These are phyloP conservation scores for Cercospora sp. DNA, from an alignment of 2,329 filamentous ascomycete genomes.

Conservation along the genomic window DNA sequence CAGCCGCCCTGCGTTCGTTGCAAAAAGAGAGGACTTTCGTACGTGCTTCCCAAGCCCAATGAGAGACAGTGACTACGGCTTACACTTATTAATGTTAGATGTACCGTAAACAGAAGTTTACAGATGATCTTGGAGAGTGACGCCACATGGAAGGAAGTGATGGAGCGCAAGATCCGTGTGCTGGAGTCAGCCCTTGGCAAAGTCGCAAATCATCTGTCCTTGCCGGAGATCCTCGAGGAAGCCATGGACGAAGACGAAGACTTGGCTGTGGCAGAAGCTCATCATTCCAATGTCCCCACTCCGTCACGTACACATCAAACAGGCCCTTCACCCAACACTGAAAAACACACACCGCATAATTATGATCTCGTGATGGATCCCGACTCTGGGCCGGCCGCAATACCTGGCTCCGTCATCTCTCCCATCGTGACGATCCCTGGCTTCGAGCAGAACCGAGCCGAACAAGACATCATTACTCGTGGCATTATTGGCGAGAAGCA, in stretches of 20 bases:
- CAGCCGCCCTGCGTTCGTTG: slow-evolving; percentile 45
- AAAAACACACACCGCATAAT: slow-evolving; percentile 33
- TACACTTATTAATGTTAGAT: slow-evolving; percentile 17
- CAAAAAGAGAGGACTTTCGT: too few relatives aligned
- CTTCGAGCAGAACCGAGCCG: slow-evolving; percentile 28
- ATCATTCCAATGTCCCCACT: slow-evolving; percentile 13
- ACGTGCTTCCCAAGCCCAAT: too few relatives aligned
- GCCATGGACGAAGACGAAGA: slow-evolving; percentile 31
- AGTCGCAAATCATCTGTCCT: slow-evolving; percentile 26
- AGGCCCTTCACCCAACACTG: slow-evolving; percentile 24
- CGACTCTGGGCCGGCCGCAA: slow-evolving; percentile 40
- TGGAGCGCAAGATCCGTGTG: slow-evolving; percentile 41
- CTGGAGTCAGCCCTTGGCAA: slow-evolving; percentile 42
- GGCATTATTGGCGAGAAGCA: slow-evolving; percentile 32
- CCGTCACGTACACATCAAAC: slow-evolving; percentile 9
- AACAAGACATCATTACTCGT: slow-evolving; percentile 35
- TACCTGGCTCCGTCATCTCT: slow-evolving; percentile 37
- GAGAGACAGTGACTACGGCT: slow-evolving; percentile 19
- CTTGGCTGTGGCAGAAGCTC: slow-evolving; percentile 20
- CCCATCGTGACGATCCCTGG: slow-evolving; percentile 30
- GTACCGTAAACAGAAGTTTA: slow-evolving; percentile 45
- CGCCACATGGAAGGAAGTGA: slow-evolving; percentile 44
- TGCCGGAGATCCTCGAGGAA: slow-evolving; percentile 29
- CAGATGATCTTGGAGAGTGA: slow-evolving; percentile 47
- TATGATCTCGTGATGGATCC: slow-evolving; percentile 45